Conservation (phyloP, 768 basidiomycete species). For the Tylopilus intermedius region DNA sequence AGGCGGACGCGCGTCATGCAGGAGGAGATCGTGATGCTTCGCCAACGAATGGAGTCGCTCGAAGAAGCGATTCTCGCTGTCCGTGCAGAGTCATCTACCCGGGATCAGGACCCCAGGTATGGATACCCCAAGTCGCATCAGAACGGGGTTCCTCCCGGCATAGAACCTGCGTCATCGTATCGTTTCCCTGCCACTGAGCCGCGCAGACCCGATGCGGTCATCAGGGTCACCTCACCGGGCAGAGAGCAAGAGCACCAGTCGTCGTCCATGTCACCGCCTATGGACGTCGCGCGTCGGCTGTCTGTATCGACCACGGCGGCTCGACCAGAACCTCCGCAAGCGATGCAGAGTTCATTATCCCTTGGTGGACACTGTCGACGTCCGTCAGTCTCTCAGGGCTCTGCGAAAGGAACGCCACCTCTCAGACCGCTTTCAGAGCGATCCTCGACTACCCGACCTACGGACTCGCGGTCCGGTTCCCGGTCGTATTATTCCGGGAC, state of each 20-base stretch:
- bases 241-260: conserved; percentile 35
- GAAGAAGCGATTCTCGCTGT: conserved; percentile 42
- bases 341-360: conserved; percentile 13
- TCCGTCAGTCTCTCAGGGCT: conserved; percentile 8
- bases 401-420: conserved; percentile 20
- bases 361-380: conserved; percentile 21
- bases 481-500: conserved; percentile 21
- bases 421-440: conserved; percentile 23
- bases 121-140: conserved; percentile 29
- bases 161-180: conserved; percentile 37
- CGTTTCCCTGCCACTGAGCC: conserved; percentile 43
- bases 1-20: conserved; percentile 53
- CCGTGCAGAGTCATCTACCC: conserved; percentile 21
- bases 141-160: conserved; percentile 33
- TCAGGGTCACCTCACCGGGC: conserved; percentile 39
- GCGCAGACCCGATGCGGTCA: conserved; percentile 32
- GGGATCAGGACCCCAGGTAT: conserved; percentile 14
- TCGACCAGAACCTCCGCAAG: conserved; percentile 41
- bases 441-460: conserved; percentile 12
- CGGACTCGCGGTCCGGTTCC: conserved; percentile 19
- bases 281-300: conserved; percentile 43
- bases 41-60: conserved; percentile 63
- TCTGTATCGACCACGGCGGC: conserved; percentile 40
- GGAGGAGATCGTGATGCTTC: conserved; percentile 56
- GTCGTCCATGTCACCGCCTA: conserved; percentile 46